A percentile compares a stretch with the other conserved stretches of the same genome.
Evolutionary conservation across 768 basidiomycete species (phyloP).

Genomic region (Galerina marginata): DNA sequence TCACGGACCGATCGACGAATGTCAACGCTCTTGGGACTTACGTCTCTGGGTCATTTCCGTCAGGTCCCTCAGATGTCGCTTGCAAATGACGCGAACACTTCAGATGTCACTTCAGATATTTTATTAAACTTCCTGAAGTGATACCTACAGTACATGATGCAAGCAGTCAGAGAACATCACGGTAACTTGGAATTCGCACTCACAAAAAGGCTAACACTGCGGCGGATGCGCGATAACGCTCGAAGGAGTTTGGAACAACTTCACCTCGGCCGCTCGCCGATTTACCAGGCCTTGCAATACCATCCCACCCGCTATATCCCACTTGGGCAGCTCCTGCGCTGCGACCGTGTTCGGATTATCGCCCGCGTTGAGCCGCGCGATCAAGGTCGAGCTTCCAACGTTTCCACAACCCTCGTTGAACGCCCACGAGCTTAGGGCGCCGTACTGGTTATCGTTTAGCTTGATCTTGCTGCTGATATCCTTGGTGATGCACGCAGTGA

Average conservation of each 20-base stretch:
- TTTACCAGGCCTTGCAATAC: conserved; percentile 33
- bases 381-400: conserved; percentile 30
- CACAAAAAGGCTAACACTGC: no score
- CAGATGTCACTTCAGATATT: no score
- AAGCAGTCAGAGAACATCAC: no score
- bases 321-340: conserved; percentile 36
- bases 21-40: no score
- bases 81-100: no score
- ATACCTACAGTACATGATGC: no score
- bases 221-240: conserved; percentile 31
- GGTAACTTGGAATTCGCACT: no score
- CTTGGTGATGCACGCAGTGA: conserved; percentile 29
- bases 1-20: no score
- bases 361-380: conserved; percentile 34
- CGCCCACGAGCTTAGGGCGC: conserved; percentile 35
- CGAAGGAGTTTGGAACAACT: conserved; percentile 36
- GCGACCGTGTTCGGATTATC: conserved; percentile 38
- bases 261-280: conserved; percentile 33
- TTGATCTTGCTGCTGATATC: conserved; percentile 26
- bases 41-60: no score
- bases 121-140: no score
- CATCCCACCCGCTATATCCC: conserved; percentile 32
- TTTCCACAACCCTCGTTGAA: conserved; percentile 37
- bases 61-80: no score
- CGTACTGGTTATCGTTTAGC: conserved; percentile 40